Percentiles rank a stretch among this genome's conserved stretches.
These are phyloP conservation scores for Brassica nigra DNA, from an alignment of 345 rosid species.

Conservation along the genomic window DNA sequence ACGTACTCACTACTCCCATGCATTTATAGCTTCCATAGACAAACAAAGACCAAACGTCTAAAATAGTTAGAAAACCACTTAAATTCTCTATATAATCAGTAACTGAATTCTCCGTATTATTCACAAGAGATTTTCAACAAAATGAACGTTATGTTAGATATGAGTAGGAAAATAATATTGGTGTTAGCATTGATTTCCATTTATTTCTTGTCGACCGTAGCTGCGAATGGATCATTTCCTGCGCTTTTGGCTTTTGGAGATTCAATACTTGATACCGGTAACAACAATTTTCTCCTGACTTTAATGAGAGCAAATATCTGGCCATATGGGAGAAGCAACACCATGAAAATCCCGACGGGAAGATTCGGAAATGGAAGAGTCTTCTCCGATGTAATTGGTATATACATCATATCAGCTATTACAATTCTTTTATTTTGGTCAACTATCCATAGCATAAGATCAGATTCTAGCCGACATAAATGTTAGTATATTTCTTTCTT, in stretches of 20 bases:
- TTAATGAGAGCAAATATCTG: slow-evolving; percentile 47
- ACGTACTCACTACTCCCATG: slow-evolving; percentile 16
- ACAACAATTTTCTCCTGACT: slow-evolving; percentile 54
- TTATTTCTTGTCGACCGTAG: slow-evolving; percentile 13
- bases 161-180: slow-evolving; percentile 10
- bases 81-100: slow-evolving; percentile 4
- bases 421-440: not conserved
- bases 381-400: slow-evolving; percentile 60
- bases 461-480: not conserved
- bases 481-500: not conserved
- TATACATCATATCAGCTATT: not conserved
- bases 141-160: slow-evolving; percentile 13
- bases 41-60: slow-evolving; percentile 38
- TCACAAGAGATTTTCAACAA: not conserved
- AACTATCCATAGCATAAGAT: not conserved
- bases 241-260: slow-evolving; percentile 63
- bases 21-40: slow-evolving; percentile 28
- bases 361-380: slow-evolving; percentile 66
- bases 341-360: slow-evolving; percentile 50
- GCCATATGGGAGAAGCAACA: slow-evolving; percentile 63
- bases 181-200: slow-evolving; percentile 17
- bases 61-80: not conserved
- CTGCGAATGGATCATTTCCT: slow-evolving; percentile 38
- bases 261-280: slow-evolving; percentile 67
- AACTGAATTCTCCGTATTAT: not conserved